phyloP scores from a whole-genome alignment of 192 early-diverging fungal species.

The Dispira simplex region DNA sequence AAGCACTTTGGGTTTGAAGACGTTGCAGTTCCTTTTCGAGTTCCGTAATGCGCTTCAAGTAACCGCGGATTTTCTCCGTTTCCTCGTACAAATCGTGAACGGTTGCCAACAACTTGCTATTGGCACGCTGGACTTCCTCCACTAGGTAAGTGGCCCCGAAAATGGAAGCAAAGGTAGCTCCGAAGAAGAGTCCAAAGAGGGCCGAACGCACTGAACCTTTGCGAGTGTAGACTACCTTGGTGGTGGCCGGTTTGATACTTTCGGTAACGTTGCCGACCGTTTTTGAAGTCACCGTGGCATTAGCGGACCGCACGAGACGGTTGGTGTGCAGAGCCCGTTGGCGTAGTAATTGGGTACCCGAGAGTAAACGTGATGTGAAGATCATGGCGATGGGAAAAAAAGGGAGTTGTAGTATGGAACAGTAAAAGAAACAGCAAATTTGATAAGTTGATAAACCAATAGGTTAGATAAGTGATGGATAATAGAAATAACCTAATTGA shows the following conservation, averaged over 20 bases:
- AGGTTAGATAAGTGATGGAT: no score
- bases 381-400: no score
- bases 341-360: no score
- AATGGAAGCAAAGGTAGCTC: conserved; percentile 11
- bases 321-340: no score
- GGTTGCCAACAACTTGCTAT: conserved; percentile 6
- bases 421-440: no score
- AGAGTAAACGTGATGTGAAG: no score
- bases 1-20: neutral
- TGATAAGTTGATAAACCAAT: no score
- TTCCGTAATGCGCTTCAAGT: conserved; percentile 11
- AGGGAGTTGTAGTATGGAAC: no score
- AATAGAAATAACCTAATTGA: no score
- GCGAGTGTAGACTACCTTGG: conserved; percentile 9
- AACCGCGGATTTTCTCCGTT: conserved; percentile 9
- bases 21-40: conserved; percentile 5
- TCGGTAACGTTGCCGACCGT: neutral
- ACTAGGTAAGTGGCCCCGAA: conserved; percentile 10
- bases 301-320: no score
- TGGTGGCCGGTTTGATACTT: neutral
- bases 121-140: conserved; percentile 10
- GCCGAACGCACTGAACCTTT: conserved; percentile 12
- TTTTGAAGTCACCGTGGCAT: no score
- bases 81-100: conserved; percentile 11
- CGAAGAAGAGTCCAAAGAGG: conserved; percentile 10